phyloP scores from a whole-genome alignment of 352 stramenopile species.

The Pythium rishiriense region DNA sequence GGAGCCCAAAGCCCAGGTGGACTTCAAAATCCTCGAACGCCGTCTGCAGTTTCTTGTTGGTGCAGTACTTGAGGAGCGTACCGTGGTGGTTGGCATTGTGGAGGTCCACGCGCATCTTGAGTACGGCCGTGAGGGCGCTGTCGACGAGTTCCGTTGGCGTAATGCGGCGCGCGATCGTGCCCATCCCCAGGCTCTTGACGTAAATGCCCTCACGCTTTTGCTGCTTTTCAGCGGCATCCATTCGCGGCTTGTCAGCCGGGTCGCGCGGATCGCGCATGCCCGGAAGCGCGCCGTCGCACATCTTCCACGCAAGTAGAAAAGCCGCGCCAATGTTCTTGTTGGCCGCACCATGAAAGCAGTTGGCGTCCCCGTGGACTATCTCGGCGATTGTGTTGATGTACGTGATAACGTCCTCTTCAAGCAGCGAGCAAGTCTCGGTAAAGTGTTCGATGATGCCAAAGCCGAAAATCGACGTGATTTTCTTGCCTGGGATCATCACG shows the following conservation, averaged over 20 bases:
- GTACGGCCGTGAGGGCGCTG: slow-evolving; percentile 93
- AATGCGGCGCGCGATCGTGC: slow-evolving; percentile 43
- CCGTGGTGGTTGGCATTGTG: slow-evolving; percentile 91
- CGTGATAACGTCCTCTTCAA: slow-evolving; percentile 96
- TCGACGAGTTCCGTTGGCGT: slow-evolving; percentile 88
- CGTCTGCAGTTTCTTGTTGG: slow-evolving; percentile 74
- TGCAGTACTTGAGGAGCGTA: slow-evolving; percentile 81
- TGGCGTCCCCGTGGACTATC: slow-evolving; percentile 95
- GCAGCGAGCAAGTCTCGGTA: slow-evolving; percentile 89
- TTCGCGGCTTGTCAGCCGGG: slow-evolving; percentile 64
- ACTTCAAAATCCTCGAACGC: slow-evolving; percentile 92
- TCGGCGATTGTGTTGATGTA: slow-evolving; percentile 98
- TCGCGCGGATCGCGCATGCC: slow-evolving; percentile 86
- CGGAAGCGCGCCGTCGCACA: slow-evolving; percentile 88
- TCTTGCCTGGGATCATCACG: slow-evolving; percentile 97
- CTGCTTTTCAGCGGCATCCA: slow-evolving; percentile 60
- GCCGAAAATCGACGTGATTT: slow-evolving; percentile 95
- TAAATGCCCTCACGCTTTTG: slow-evolving; percentile 67
- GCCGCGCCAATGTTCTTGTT: slow-evolving; percentile 97
- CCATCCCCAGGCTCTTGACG: slow-evolving; percentile 56
- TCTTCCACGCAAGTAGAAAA: slow-evolving; percentile 96
- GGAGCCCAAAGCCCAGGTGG: slow-evolving; percentile 95
- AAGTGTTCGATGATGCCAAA: slow-evolving; percentile 98
- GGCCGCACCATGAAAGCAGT: slow-evolving; percentile 92
- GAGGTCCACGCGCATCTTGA: slow-evolving; percentile 97